These are phyloP conservation scores for Pichia sp. DNA, from an alignment of 1,139 yeast genomes.

Conservation along the genomic window DNA sequence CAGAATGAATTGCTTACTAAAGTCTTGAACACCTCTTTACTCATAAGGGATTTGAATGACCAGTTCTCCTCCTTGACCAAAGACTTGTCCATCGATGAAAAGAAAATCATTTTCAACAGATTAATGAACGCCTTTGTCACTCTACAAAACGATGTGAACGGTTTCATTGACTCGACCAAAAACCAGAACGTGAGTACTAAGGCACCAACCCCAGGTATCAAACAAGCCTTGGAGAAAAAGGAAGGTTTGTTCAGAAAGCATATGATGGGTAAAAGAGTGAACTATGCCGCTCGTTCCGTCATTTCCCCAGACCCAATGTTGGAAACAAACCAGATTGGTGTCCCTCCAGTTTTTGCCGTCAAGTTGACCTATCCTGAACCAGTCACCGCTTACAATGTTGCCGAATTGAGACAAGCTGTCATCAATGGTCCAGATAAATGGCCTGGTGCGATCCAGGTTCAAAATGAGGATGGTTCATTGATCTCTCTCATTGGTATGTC, in stretches of 20 bases:
- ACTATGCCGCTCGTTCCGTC: slow-evolving; percentile 97
- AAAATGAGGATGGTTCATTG: slow-evolving; percentile 91
- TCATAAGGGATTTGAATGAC: slow-evolving; percentile 85
- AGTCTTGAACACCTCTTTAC: slow-evolving; percentile 70
- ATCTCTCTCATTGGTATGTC: slow-evolving; percentile 86
- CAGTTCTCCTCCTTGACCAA: slow-evolving; percentile 63
- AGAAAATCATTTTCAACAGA: slow-evolving; percentile 75
- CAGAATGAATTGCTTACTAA: slow-evolving; percentile 85
- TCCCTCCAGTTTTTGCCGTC: slow-evolving; percentile 96
- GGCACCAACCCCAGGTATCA: slow-evolving; percentile 86
- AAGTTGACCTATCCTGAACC: slow-evolving; percentile 98
- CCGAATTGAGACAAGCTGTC: slow-evolving; percentile 89
- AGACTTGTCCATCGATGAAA: slow-evolving; percentile 63
- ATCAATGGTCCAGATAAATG: slow-evolving; percentile 95
- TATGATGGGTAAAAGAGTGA: slow-evolving; percentile 99
- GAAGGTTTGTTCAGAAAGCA: slow-evolving; percentile 98
- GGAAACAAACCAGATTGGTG: slow-evolving; percentile 97
- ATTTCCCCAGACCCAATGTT: slow-evolving; percentile 98
- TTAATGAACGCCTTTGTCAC: slow-evolving; percentile 94
- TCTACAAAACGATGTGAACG: slow-evolving; percentile 91
- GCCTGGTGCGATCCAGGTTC: slow-evolving; percentile 98
- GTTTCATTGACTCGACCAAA: slow-evolving; percentile 87
- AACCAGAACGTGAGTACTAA: slow-evolving; percentile 62
- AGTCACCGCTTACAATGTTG: slow-evolving; percentile 88
- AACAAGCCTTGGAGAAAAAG: slow-evolving; percentile 96